Conservation (phyloP, 225 moss, liverwort and hornwort genomes). For the Thuidium tamariscinum region DNA sequence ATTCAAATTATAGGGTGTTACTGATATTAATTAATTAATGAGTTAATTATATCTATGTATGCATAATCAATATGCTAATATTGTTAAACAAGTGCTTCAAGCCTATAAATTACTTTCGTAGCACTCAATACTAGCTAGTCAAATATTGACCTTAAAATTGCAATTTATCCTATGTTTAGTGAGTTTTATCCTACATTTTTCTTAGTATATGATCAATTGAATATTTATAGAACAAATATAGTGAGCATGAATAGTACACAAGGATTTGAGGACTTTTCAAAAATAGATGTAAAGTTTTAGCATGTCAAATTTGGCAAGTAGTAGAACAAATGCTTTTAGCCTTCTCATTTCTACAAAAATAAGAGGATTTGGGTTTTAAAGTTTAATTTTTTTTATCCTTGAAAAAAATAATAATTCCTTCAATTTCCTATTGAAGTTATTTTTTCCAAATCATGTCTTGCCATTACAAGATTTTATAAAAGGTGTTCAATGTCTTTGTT, state of each 20-base stretch:
- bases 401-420: background rate
- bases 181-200: background rate
- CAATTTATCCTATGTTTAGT: background rate
- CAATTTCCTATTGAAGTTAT: fast-evolving
- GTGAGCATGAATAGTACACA: background rate
- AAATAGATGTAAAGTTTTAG: background rate
- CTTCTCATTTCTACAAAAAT: background rate
- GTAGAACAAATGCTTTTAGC: too few relatives aligned
- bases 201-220: background rate
- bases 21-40: too few relatives aligned
- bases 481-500: background rate
- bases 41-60: too few relatives aligned
- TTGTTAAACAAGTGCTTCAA: fast-evolving
- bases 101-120: fast-evolving
- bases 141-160: background rate
- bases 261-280: background rate
- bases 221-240: fast-evolving
- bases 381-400: background rate
- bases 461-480: background rate
- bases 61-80: too few relatives aligned
- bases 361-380: background rate
- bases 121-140: fast-evolving
- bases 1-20: too few relatives aligned
- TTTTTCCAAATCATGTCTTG: background rate
- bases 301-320: too few relatives aligned